Conservation (phyloP, 2,329 filamentous ascomycete genomes). For the Pseudocercospora crystallina region DNA sequence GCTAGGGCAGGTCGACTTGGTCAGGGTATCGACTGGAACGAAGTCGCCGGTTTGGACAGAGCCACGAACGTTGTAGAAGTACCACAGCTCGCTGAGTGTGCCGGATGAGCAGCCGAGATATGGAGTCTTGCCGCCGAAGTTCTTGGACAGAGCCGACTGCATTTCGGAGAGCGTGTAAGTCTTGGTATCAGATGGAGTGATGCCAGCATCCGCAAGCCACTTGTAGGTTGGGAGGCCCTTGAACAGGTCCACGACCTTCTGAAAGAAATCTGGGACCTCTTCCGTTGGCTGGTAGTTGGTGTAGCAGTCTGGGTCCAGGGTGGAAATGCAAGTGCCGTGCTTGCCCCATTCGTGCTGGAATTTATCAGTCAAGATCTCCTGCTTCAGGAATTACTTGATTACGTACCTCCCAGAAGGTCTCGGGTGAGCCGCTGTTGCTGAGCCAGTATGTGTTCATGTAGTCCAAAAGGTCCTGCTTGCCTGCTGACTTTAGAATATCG, state of each 20-base stretch:
- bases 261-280: conserved; percentile 70
- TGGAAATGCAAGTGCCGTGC: conserved; percentile 72
- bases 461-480: conserved; percentile 56
- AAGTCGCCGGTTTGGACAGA: conserved; percentile 63
- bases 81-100: conserved; percentile 57
- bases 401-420: conserved; percentile 59
- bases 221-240: conserved; percentile 65
- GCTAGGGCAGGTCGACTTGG: conserved; percentile 61
- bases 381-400: too few species aligned
- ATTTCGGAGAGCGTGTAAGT: conserved; percentile 63
- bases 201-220: conserved; percentile 62
- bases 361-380: too few species aligned
- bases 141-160: conserved; percentile 55
- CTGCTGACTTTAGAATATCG: conserved; percentile 57
- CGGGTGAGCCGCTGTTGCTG: conserved; percentile 63
- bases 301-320: conserved; percentile 66
- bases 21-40: conserved; percentile 53
- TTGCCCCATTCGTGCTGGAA: conserved; percentile 63
- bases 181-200: conserved; percentile 52
- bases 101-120: conserved; percentile 58
- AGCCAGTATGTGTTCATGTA: conserved; percentile 75
- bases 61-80: conserved; percentile 63
- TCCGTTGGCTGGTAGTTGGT: conserved; percentile 55
- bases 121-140: conserved; percentile 56
- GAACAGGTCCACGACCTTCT: conserved; percentile 65